Percentiles rank a stretch among this genome's conserved stretches.
phyloP scores from a whole-genome alignment of 805 yeast species.

The Ogataea dorogensis region DNA sequence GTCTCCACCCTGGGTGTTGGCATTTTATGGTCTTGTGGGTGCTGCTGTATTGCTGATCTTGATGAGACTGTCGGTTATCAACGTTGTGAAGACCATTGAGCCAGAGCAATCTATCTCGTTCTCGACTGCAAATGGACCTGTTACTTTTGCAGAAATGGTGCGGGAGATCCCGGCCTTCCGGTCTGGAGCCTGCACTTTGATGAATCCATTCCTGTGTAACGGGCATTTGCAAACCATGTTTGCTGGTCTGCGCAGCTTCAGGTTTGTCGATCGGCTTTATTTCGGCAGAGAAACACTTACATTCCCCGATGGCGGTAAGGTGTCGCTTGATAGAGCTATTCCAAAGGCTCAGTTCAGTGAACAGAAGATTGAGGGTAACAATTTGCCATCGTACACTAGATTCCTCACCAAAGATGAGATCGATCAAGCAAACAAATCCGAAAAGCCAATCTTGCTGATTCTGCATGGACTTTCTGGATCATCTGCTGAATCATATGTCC shows the following conservation, averaged over 20 bases:
- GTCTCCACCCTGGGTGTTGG: constrained; percentile 17
- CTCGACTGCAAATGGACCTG: constrained; percentile 1
- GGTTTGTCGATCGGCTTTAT: constrained; percentile 52
- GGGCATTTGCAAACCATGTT: constrained; percentile 80
- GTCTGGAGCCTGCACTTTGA: constrained; percentile 48
- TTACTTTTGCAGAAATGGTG: constrained; percentile 26
- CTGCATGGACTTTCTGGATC: constrained; percentile 86
- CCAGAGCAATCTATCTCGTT: constrained; percentile 15
- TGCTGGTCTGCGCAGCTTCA: constrained; percentile 54
- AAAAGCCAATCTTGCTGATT: constrained; percentile 59
- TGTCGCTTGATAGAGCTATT: constrained; percentile 71
- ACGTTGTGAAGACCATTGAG: constrained; percentile 10
- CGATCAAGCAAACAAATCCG: constrained; percentile 23
- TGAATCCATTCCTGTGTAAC: constrained; percentile 63
- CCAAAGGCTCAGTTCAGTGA: constrained; percentile 36
- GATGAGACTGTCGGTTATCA: constrained; percentile 12
- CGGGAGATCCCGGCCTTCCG: constrained; percentile 41
- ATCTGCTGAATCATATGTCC: constrained; percentile 73
- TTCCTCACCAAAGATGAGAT: constrained; percentile 49
- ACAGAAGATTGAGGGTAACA: background rate
- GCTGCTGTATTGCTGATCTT: constrained; percentile 1
- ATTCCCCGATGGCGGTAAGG: constrained; percentile 65
- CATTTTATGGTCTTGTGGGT: constrained; percentile 3
- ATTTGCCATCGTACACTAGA: constrained; percentile 53
- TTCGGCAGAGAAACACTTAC: constrained; percentile 70